These are phyloP conservation scores for Parascedosporium putredinis DNA, from an alignment of 2,329 filamentous ascomycete genomes.

Conservation along the genomic window DNA sequence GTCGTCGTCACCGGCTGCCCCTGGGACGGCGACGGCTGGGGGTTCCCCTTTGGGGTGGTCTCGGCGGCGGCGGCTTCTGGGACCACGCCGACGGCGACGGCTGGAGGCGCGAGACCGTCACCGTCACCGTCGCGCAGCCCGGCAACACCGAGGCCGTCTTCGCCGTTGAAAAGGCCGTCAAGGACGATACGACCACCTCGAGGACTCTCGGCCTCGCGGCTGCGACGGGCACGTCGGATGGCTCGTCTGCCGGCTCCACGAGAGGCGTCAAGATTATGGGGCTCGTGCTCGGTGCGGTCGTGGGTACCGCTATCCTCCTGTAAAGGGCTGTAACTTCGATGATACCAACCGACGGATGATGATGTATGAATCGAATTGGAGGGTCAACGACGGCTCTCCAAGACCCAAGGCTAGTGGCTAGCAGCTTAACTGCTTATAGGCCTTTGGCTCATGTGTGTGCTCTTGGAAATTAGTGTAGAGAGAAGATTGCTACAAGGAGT, in stretches of 20 bases:
- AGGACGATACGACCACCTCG: slow-evolving; percentile 10
- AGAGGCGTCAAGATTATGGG: slow-evolving; percentile 12
- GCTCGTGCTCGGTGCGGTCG: slow-evolving; percentile 12
- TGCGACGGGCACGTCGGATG: slow-evolving; percentile 9
- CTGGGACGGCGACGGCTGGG: slow-evolving; percentile 14
- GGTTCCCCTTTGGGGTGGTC: slow-evolving; percentile 15
- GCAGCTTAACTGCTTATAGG: too few species aligned
- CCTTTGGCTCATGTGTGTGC: too few species aligned
- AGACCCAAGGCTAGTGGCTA: too few species aligned
- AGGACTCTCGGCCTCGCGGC: slow-evolving; percentile 14
- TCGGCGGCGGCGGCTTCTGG: slow-evolving; percentile 14
- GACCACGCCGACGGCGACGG: slow-evolving; percentile 12
- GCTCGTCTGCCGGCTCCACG: neutral
- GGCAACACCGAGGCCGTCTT: slow-evolving; percentile 1
- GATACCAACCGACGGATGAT: too few species aligned
- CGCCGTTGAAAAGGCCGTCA: slow-evolving; percentile 11
- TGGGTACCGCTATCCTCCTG: slow-evolving; percentile 14
- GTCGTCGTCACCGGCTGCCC: slow-evolving; percentile 18
- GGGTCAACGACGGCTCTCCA: too few species aligned
- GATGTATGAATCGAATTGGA: too few species aligned
- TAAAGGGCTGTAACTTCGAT: slow-evolving; percentile 7
- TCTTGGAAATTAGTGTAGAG: too few species aligned
- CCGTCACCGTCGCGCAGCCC: slow-evolving; percentile 12
- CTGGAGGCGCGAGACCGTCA: slow-evolving; percentile 15
- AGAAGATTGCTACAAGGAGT: too few species aligned